A percentile compares a stretch with the other conserved stretches of the same genome.
phyloP scores from a whole-genome alignment of 768 basidiomycete genomes.

The Panaeolus cyanescens region DNA sequence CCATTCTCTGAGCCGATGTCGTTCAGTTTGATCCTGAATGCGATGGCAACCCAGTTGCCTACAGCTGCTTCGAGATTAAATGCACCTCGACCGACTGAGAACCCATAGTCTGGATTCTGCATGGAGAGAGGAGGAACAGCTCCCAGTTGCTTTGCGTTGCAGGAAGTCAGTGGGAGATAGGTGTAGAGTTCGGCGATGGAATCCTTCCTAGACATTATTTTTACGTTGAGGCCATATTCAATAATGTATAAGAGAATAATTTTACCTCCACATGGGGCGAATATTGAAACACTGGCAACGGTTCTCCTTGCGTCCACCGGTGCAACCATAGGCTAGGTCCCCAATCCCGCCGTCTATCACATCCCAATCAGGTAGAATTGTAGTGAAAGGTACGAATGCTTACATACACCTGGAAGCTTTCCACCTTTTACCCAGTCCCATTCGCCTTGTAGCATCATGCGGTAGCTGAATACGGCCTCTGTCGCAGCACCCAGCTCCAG shows the following conservation, averaged over 20 bases:
- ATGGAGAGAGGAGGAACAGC: constrained; percentile 50
- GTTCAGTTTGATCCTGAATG: constrained; percentile 73
- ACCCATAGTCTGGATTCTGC: constrained; percentile 59
- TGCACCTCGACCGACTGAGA: constrained; percentile 67
- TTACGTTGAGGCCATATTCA: too few species aligned
- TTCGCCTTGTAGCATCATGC: constrained; percentile 60
- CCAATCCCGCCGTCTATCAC: constrained; percentile 56
- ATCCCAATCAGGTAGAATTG: background rate
- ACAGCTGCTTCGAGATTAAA: constrained; percentile 56
- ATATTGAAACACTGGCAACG: constrained; percentile 71
- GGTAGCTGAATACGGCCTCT: constrained; percentile 66
- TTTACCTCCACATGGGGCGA: constrained; percentile 74
- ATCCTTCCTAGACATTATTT: constrained; percentile 39
- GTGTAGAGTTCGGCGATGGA: constrained; percentile 69
- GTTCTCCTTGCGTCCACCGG: constrained; percentile 64
- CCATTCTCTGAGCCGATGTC: constrained; percentile 60
- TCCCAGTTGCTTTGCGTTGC: constrained; percentile 44
- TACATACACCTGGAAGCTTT: constrained; percentile 74
- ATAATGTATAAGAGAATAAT: background rate
- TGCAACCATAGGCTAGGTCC: constrained; percentile 61
- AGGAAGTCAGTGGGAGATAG: constrained; percentile 56
- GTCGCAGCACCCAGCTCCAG: constrained; percentile 39
- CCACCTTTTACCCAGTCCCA: constrained; percentile 78
- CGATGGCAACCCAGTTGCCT: constrained; percentile 60
- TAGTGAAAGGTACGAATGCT: constrained; percentile 22